A percentile compares a stretch with the other conserved stretches of the same genome.
These are phyloP conservation scores for Sarocladium kiliense DNA, from an alignment of 2,329 filamentous ascomycete species.

Conservation along the genomic window DNA sequence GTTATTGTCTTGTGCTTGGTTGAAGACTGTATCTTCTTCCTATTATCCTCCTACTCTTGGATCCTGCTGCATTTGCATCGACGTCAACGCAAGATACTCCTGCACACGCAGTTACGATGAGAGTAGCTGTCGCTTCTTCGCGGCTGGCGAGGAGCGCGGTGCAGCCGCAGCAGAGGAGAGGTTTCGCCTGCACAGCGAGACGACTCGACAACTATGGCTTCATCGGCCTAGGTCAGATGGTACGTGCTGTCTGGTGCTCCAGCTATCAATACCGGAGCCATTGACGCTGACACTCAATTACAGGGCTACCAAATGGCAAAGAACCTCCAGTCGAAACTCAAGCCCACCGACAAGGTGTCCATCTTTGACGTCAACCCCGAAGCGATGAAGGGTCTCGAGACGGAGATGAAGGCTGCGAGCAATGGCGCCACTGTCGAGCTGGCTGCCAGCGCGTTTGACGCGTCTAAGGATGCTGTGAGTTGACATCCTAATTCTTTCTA, in stretches of 20 bases:
- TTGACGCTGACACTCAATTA: background rate
- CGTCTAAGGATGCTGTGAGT: slow-evolving; percentile 48
- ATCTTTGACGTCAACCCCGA: slow-evolving; percentile 53
- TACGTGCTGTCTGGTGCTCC: too few species aligned
- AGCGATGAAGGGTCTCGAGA: slow-evolving; percentile 39
- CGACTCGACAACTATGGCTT: slow-evolving; percentile 52
- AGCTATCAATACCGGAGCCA: too few species aligned
- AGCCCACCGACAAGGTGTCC: slow-evolving; percentile 43
- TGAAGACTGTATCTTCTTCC: too few species aligned
- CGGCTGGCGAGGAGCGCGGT: slow-evolving; percentile 16
- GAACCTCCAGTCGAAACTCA: slow-evolving; percentile 54
- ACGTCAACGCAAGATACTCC: background rate
- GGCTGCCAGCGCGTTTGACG: slow-evolving; percentile 40
- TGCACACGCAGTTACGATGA: slow-evolving; percentile 10
- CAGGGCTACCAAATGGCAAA: slow-evolving; percentile 60
- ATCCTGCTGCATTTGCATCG: background rate
- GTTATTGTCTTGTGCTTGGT: background rate
- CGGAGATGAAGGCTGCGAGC: slow-evolving; percentile 39
- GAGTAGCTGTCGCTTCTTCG: slow-evolving; percentile 11
- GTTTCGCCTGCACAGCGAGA: slow-evolving; percentile 44
- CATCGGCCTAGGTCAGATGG: slow-evolving; percentile 58
- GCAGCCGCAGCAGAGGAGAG: slow-evolving; percentile 30
- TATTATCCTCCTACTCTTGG: background rate
- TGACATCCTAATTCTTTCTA: background rate
- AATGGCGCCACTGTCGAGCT: slow-evolving; percentile 42